Base-by-base conservation (phyloP, 129 eudicot species). In the Flaveria ramosissima region DNA sequence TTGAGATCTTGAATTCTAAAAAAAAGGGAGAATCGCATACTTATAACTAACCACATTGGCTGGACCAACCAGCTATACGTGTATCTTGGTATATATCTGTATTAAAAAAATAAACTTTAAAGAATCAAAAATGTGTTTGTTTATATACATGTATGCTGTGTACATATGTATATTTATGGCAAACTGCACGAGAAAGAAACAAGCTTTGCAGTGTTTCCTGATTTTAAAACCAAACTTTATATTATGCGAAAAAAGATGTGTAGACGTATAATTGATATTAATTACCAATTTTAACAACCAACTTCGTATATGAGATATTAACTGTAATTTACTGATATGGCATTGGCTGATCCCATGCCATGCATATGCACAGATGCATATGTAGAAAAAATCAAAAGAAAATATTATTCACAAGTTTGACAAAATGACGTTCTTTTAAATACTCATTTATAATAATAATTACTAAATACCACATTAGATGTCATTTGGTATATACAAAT, bases 21-120 rank as follows among this genome's bases (percentile, higher is more conserved):
- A 62, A 68, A 36, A 68, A 56, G 57, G 62, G 50, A 67, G 72
- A 77, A 61, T 39, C 43, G 79, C 97, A 72, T 89, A 95, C 99
- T 95, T 89, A 95, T 87, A 70, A 95, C 82, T 76, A 85, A 79
- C 99, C 99, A 95, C 99, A 95, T 91, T 26, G 99, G 97, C 75
- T 84, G 73, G 21, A 95, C 99, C 84, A 95, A 80, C 97, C 99
- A 95, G 78, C 97, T 95, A 76, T 85, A 95, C 8, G 96, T 91
- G 81, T 95, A 95, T 83, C 97, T 95, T 53, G 99, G 99, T 74
- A 95, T 95, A 79, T 95, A 95, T 55, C 99, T 95, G 91, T 79
- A 79, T 80, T 26, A 15, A 30, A 42, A 42, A 23, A 9, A 63
- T 36, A 63, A 72, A 71, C 23, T 78, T 73, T 1, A 63, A 21